phyloP scores from a whole-genome alignment of 2,329 filamentous ascomycete species.

The Colletotrichum scovillei region DNA sequence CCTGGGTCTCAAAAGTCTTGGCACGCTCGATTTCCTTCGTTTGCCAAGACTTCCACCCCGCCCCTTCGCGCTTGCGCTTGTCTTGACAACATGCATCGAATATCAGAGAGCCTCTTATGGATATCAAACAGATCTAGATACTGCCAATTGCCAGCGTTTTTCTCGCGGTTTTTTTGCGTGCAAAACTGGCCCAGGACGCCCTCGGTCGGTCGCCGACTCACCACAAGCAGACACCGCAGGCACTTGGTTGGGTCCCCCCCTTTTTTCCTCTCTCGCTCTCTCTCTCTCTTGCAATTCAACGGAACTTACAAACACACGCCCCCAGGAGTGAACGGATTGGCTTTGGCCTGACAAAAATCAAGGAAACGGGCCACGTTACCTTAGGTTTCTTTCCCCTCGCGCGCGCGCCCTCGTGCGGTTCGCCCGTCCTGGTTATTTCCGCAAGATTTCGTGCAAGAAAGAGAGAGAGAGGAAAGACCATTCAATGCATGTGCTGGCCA shows the following conservation, averaged over 20 bases:
- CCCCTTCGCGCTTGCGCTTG: conserved; percentile 35
- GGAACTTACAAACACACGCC: not conserved
- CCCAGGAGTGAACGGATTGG: conserved; percentile 19
- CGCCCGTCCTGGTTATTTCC: conserved; percentile 26
- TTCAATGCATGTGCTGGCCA: conserved; percentile 32
- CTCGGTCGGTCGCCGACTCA: not conserved
- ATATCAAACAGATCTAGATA: conserved; percentile 14
- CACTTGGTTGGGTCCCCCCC: too few species aligned
- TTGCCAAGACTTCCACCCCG: conserved; percentile 37
- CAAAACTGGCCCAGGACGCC: conserved; percentile 14
- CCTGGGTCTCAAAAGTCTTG: conserved; percentile 33
- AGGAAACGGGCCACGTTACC: conserved; percentile 31
- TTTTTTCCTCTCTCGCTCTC: too few species aligned
- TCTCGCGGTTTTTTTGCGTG: conserved; percentile 25
- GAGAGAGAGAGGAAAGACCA: conserved; percentile 2
- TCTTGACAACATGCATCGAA: conserved; percentile 36
- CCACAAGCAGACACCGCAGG: not conserved
- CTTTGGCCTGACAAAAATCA: conserved; percentile 20
- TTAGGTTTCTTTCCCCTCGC: not conserved
- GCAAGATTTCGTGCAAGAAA: conserved; percentile 16
- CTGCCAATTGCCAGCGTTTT: conserved; percentile 26
- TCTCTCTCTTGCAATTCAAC: too few species aligned
- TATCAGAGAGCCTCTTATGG: conserved; percentile 24
- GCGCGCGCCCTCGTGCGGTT: not conserved
- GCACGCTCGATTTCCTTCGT: conserved; percentile 32